Evolutionary conservation across 345 rosid genomes (phyloP).

Genomic region (Murraya paniculata): DNA sequence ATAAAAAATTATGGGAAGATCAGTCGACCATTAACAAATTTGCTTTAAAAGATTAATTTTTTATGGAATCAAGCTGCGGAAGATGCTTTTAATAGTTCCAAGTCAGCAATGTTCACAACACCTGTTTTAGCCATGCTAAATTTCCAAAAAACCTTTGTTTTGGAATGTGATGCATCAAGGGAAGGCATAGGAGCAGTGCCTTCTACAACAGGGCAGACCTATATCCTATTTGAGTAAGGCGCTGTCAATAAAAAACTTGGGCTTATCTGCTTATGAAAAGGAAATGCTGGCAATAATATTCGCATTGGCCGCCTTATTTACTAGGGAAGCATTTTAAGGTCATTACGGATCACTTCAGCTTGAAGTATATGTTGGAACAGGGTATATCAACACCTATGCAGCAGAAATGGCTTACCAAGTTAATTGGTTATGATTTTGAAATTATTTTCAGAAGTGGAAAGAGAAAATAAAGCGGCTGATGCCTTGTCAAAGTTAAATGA

Average conservation of each 20-base stretch:
- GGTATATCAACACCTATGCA: background rate
- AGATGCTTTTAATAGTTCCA: no score
- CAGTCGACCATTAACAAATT: background rate
- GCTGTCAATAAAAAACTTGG: background rate
- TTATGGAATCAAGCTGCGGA: no score
- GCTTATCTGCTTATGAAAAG: no score
- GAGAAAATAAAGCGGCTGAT: background rate
- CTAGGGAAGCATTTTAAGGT: background rate
- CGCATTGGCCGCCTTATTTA: no score
- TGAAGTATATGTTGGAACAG: no score
- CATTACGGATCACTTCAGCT: no score
- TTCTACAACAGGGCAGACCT: background rate
- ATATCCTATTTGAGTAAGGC: background rate
- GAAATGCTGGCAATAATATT: background rate
- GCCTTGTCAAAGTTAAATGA: background rate
- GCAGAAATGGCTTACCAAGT: no score
- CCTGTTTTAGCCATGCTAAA: no score
- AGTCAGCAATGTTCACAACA: no score
- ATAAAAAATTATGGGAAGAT: background rate
- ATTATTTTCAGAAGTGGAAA: background rate
- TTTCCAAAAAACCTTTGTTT: background rate
- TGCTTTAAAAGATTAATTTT: background rate
- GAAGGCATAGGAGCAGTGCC: background rate
- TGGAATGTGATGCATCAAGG: background rate
- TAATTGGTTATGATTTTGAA: background rate